These are phyloP conservation scores for Pinus albicaulis DNA, from an alignment of 75 land plant genomes.

Conservation along the genomic window DNA sequence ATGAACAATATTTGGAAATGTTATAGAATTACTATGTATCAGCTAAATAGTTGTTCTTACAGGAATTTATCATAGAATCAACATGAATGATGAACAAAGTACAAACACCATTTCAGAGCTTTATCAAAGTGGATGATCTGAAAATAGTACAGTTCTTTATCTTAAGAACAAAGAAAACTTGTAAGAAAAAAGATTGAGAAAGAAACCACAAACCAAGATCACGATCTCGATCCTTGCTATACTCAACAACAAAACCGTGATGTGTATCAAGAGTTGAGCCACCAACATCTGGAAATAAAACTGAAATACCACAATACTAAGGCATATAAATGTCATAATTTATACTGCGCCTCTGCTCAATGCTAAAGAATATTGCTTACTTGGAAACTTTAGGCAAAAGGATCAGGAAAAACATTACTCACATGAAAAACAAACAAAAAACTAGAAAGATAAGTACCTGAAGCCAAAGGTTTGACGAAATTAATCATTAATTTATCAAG, in stretches of 20 bases:
- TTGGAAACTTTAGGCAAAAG: neutral
- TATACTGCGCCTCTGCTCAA: neutral
- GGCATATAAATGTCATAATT: neutral
- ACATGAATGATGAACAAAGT: neutral
- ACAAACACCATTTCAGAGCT: neutral
- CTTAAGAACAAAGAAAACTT: neutral
- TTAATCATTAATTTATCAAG: conserved; percentile 34
- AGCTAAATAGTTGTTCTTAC: no score
- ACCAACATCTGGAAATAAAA: conserved; percentile 44
- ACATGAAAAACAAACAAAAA: neutral
- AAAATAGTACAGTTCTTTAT: neutral
- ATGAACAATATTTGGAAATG: no score
- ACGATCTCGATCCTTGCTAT: conserved; percentile 51
- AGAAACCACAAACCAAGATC: conserved; percentile 43
- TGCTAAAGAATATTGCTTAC: neutral
- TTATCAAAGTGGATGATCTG: neutral
- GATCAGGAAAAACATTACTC: neutral
- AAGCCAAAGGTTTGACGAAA: conserved; percentile 38
- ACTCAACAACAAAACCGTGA: conserved; percentile 58
- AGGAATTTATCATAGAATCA: no score
- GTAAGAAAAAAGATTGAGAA: neutral
- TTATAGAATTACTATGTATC: no score
- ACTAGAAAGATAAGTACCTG: conserved; percentile 19
- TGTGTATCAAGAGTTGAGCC: conserved; percentile 53
- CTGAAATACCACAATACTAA: conserved; percentile 13